Conservation (phyloP, 2,329 filamentous ascomycete species). For the Hortaea werneckii region DNA sequence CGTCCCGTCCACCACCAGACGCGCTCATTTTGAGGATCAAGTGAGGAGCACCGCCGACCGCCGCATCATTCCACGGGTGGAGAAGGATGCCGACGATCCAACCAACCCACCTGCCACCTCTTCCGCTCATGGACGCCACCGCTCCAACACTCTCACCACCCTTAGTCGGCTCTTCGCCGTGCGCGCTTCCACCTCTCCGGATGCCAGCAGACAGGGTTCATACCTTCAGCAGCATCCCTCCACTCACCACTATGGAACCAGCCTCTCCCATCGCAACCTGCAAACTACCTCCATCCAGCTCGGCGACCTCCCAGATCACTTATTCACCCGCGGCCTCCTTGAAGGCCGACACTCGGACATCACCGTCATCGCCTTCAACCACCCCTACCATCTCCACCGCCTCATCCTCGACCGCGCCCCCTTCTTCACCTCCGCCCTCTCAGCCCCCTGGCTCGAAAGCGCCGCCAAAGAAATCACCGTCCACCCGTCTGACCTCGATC, state of each 20-base stretch:
- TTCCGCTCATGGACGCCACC: conserved; percentile 22
- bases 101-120: conserved; percentile 27
- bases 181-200: conserved; percentile 26
- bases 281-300: conserved; percentile 11
- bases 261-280: conserved; percentile 9
- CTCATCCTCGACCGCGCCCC: conserved; percentile 46
- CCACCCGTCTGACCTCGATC: conserved; percentile 44
- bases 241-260: not conserved
- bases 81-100: conserved; percentile 41
- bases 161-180: conserved; percentile 37
- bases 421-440: conserved; percentile 46
- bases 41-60: conserved; percentile 13
- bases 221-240: conserved; percentile 23
- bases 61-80: conserved; percentile 30
- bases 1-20: not conserved
- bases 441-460: conserved; percentile 47
- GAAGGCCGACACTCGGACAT: conserved; percentile 46
- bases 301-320: conserved; percentile 37
- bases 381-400: conserved; percentile 43
- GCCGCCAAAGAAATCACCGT: conserved; percentile 42
- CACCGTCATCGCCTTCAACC: conserved; percentile 42
- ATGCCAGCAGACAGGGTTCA: conserved; percentile 31
- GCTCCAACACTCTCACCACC: conserved; percentile 33
- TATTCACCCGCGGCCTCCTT: conserved; percentile 43
- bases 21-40: conserved; percentile 10